phyloP scores from a whole-genome alignment of 768 basidiomycete genomes.

The Mycena rosella region DNA sequence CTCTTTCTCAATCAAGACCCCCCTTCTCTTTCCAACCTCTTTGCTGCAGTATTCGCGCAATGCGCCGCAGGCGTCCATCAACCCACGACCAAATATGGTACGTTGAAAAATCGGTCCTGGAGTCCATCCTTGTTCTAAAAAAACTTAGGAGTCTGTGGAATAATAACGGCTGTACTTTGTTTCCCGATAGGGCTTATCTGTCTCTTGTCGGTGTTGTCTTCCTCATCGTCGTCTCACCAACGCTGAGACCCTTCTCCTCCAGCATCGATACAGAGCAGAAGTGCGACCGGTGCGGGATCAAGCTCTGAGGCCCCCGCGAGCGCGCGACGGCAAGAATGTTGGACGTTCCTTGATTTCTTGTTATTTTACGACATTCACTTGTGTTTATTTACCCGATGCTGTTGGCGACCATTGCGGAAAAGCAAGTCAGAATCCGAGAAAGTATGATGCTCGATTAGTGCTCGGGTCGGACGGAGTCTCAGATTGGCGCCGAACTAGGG shows the following conservation, averaged over 20 bases:
- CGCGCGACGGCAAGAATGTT: no score
- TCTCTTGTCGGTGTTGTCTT: conserved; percentile 41
- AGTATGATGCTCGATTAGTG: no score
- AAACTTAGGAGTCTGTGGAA: conserved; percentile 26
- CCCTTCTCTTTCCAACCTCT: not conserved
- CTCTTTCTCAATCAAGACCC: not conserved
- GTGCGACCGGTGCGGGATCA: conserved; percentile 49
- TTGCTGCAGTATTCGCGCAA: conserved; percentile 38
- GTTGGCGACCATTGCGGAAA: no score
- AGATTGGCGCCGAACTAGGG: no score
- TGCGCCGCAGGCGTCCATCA: conserved; percentile 44
- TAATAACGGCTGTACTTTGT: conserved; percentile 40
- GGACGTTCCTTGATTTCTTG: not conserved
- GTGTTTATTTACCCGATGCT: no score
- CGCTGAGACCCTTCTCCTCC: no score
- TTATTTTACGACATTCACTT: no score
- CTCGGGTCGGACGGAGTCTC: no score
- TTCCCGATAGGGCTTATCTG: conserved; percentile 47
- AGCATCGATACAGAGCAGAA: conserved; percentile 48
- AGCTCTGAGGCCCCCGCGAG: conserved; percentile 25
- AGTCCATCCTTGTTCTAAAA: not conserved
- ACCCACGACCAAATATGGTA: conserved; percentile 40
- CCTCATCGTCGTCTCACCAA: conserved; percentile 31
- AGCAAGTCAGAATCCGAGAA: no score
- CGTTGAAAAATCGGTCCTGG: not conserved